Conservation (phyloP, 345 rosid species). For the Pugionium cornutum region DNA sequence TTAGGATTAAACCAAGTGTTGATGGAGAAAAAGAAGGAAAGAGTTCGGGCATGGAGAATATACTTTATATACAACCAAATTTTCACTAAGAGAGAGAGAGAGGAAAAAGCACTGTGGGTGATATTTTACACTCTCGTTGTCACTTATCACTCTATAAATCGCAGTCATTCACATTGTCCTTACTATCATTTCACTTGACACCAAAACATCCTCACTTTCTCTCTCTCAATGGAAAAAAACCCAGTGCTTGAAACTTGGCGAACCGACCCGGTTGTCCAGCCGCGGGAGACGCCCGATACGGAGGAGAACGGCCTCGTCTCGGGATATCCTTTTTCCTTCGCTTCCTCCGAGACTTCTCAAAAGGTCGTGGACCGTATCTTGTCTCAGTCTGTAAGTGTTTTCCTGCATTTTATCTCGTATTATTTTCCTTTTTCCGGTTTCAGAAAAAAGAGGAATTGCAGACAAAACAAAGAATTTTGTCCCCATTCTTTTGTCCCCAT, state of each 20-base stretch:
- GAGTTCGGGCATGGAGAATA: slow-evolving; percentile 94
- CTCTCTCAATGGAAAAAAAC: slow-evolving; percentile 51
- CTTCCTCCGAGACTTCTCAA: slow-evolving; percentile 82
- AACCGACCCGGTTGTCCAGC: slow-evolving; percentile 55
- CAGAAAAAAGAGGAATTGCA: slow-evolving; percentile 24
- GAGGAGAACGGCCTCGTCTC: slow-evolving; percentile 57
- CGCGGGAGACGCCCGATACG: slow-evolving; percentile 78
- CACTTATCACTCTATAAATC: slow-evolving; percentile 23
- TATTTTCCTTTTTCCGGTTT: neutral
- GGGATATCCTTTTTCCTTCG: slow-evolving; percentile 84
- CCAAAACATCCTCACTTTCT: neutral
- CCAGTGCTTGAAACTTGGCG: slow-evolving; percentile 53
- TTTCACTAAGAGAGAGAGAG: too few species aligned
- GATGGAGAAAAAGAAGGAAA: slow-evolving; percentile 99
- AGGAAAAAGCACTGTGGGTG: too few species aligned
- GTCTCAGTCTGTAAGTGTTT: slow-evolving; percentile 84
- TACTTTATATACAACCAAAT: slow-evolving; percentile 8
- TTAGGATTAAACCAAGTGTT: too few species aligned
- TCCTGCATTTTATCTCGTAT: neutral
- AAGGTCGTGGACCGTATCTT: slow-evolving; percentile 89
- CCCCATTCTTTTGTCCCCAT: slow-evolving; percentile 11
- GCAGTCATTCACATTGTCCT: slow-evolving; percentile 20
- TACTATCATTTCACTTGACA: neutral
- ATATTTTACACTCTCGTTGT: neutral
- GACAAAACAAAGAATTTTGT: slow-evolving; percentile 25